Evolutionary conservation across 2,329 filamentous ascomycete genomes (phyloP).

Genomic region (Didymellaceae sp.): DNA sequence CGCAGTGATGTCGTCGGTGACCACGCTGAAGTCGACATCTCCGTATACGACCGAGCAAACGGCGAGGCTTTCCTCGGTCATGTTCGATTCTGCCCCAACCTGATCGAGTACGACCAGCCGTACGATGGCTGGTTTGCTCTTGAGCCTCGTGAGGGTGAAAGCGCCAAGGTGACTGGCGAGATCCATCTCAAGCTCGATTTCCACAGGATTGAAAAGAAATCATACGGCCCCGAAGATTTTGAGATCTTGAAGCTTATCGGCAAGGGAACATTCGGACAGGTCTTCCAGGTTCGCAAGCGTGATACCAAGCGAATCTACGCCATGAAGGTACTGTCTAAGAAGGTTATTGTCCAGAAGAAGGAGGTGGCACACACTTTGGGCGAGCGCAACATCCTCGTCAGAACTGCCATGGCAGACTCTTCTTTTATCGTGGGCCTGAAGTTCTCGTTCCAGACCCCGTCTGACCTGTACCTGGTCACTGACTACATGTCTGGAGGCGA

Average conservation of each 20-base stretch:
- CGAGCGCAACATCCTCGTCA: conserved; percentile 94
- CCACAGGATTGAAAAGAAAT: conserved; percentile 81
- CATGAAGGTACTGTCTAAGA: conserved; percentile 99
- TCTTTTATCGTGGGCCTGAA: conserved; percentile 98
- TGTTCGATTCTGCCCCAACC: conserved; percentile 77
- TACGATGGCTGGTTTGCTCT: conserved; percentile 87
- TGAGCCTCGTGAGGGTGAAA: conserved; percentile 78
- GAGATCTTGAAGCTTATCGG: conserved; percentile 95
- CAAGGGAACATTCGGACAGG: conserved; percentile 97
- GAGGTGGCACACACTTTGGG: conserved; percentile 97
- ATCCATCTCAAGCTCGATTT: conserved; percentile 87
- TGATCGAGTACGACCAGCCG: conserved; percentile 71
- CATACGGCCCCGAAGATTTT: conserved; percentile 94
- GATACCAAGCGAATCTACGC: conserved; percentile 96
- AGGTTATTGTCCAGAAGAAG: conserved; percentile 99
- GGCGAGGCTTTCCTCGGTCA: conserved; percentile 93
- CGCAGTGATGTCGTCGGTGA: conserved; percentile 88
- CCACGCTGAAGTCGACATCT: conserved; percentile 88
- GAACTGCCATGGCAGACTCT: conserved; percentile 93
- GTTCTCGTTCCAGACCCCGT: conserved; percentile 97
- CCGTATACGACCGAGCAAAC: conserved; percentile 85
- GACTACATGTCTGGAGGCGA: conserved; percentile 99
- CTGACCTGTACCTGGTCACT: conserved; percentile 96
- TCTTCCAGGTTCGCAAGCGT: conserved; percentile 97
- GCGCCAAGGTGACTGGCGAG: conserved; percentile 79